A percentile compares a stretch with the other conserved stretches of the same genome.
phyloP scores from a whole-genome alignment of 345 rosid species.

The Moricandia arvensis region DNA sequence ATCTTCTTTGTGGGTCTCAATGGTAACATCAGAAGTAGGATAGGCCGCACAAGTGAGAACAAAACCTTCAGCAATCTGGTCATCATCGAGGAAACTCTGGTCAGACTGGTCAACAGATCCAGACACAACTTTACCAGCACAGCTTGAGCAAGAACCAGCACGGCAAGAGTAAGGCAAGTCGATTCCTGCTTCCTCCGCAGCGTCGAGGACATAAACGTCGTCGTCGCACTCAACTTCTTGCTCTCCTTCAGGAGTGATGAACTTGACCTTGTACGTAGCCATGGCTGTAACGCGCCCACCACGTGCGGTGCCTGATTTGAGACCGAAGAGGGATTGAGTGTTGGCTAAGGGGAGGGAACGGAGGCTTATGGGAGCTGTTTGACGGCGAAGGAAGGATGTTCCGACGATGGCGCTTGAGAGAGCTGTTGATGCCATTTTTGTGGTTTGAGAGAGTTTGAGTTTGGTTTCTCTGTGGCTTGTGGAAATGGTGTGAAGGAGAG shows the following conservation, averaged over 20 bases:
- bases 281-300: slow-evolving; percentile 58
- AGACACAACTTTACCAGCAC: slow-evolving; percentile 58
- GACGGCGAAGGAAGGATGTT: slow-evolving; percentile 56
- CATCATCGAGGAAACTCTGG: slow-evolving; percentile 80
- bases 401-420: slow-evolving; percentile 62
- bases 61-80: slow-evolving; percentile 59
- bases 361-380: slow-evolving; percentile 45
- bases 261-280: slow-evolving; percentile 76
- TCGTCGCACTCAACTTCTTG: slow-evolving; percentile 52
- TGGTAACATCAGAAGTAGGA: slow-evolving; percentile 52
- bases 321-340: slow-evolving; percentile 59
- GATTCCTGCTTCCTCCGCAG: slow-evolving; percentile 63
- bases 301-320: slow-evolving; percentile 43
- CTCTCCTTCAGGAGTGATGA: slow-evolving; percentile 68
- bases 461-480: not conserved
- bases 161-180: slow-evolving; percentile 97
- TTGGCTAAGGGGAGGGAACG: slow-evolving; percentile 46
- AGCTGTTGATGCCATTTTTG: slow-evolving; percentile 65
- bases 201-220: slow-evolving; percentile 67
- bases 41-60: slow-evolving; percentile 87
- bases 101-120: slow-evolving; percentile 82
- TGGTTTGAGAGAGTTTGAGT: slow-evolving; percentile 5
- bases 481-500: slow-evolving; percentile 34
- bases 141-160: slow-evolving; percentile 91
- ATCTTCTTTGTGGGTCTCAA: slow-evolving; percentile 94